Percentiles rank a stretch among this genome's conserved stretches.
Conservation (phyloP, 768 basidiomycete genomes). For the Kwoniella europaea region DNA sequence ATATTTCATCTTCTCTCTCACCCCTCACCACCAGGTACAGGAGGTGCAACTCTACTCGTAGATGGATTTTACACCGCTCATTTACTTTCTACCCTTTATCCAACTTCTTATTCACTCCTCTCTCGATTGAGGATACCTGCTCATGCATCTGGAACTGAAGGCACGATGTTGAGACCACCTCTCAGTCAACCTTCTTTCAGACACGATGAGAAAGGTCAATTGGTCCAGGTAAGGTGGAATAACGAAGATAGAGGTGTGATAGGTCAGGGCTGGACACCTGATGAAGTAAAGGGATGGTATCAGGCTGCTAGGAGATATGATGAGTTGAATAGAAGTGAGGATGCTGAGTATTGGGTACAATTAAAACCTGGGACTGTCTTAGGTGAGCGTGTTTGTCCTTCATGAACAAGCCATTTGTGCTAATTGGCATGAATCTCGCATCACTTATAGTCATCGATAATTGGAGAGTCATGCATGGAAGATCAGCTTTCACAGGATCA, state of each 20-base stretch:
- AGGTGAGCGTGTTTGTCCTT: constrained; percentile 62
- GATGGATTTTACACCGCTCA: constrained; percentile 93
- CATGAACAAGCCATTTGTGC: not conserved
- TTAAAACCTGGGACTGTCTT: constrained; percentile 84
- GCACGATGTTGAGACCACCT: constrained; percentile 60
- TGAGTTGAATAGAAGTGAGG: constrained; percentile 71
- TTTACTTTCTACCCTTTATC: constrained; percentile 73
- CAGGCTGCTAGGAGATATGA: constrained; percentile 81
- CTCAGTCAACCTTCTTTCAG: constrained; percentile 73
- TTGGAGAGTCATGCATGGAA: constrained; percentile 89
- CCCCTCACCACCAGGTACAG: constrained; percentile 68
- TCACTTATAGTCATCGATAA: constrained; percentile 76
- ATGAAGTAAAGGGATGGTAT: constrained; percentile 81
- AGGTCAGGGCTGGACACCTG: constrained; percentile 62
- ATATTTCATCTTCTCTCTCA: constrained; percentile 87
- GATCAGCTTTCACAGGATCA: constrained; percentile 85
- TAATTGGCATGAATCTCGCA: not conserved
- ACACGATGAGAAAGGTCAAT: constrained; percentile 70
- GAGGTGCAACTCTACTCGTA: constrained; percentile 88
- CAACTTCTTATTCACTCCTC: constrained; percentile 72
- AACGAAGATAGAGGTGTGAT: constrained; percentile 90
- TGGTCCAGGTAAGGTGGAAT: constrained; percentile 87
- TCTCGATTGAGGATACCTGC: constrained; percentile 73
- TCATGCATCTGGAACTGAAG: constrained; percentile 83
- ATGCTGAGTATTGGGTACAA: constrained; percentile 91